Evolutionary conservation across 2,329 filamentous ascomycete genomes (phyloP), one percentile per base, ranked within the genome.

Genomic region (Ophiostoma populinum): DNA sequence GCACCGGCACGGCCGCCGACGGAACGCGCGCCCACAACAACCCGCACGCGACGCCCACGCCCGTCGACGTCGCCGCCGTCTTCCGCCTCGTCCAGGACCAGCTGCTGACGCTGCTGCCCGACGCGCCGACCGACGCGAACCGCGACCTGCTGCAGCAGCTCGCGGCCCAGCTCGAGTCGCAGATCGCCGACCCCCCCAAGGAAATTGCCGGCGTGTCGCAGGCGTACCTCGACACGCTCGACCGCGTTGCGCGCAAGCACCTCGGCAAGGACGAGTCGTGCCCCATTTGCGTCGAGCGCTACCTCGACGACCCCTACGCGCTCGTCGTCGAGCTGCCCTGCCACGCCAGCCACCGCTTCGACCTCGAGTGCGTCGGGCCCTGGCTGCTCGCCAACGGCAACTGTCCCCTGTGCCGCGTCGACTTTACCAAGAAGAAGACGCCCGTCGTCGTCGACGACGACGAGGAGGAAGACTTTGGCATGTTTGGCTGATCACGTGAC

Each of bases 361-460:
- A 78, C 46, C 52, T 77, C n/a, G 73, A 78, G 54, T 78, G 73
- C 46, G 70, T 77, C 2, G 67, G 63, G 4, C 72, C 73, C 6
- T 78, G 73, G 73, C 50, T 78, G 49, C 56, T 63, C 50, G 63
- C 67, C 46, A 73, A 76, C 52, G 72, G 72, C 24, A 74, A 61
- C 21, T 77, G 72, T 49, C 72, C 72, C 25, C 58, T 76, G 55
- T 75, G 72, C 50, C 56, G 73, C 40, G 62, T 66, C 49, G 68
- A 73, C 46, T 53, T 77, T 53, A 62, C 58, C 21, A 63, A 65
- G 58, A 70, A 68, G 58, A 61, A 56, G 52, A 54, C 56, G 51
- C 42, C 43, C 2, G 57, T 59, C 48, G 55, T 59, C 39, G 49
- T 52, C 12, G 56, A 60, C 19, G 62, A 65, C 1, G 62, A 65